phyloP scores from a whole-genome alignment of 2,329 filamentous ascomycete species.

The Cercospora sesami region DNA sequence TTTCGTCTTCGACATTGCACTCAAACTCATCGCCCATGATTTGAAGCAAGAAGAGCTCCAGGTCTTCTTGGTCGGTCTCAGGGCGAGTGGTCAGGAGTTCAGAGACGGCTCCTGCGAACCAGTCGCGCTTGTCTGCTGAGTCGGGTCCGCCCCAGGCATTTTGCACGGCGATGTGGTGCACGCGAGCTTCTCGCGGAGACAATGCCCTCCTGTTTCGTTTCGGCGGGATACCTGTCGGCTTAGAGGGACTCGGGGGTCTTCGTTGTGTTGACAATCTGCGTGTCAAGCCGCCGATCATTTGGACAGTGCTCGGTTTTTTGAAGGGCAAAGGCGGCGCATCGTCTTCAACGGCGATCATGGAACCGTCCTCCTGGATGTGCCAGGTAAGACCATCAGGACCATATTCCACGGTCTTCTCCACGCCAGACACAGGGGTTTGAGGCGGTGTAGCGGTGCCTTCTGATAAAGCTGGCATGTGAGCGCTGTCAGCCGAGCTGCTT shows the following conservation, averaged over 20 bases:
- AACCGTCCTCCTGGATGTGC: constrained; percentile 8
- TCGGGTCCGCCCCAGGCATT: constrained; percentile 86
- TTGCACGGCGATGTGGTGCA: constrained; percentile 71
- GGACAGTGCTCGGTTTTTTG: constrained; percentile 4
- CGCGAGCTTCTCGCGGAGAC: constrained; percentile 23
- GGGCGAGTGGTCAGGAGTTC: constrained; percentile 68
- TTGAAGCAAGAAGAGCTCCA: constrained; percentile 12
- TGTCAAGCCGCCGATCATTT: constrained; percentile 5
- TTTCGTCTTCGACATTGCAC: constrained; percentile 87
- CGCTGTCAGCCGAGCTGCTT: constrained; percentile 16
- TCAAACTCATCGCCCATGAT: constrained; percentile 72
- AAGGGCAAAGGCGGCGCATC: neutral
- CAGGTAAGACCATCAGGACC: constrained; percentile 4
- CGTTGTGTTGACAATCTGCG: constrained; percentile 9
- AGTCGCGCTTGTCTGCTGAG: constrained; percentile 85
- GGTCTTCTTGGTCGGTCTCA: constrained; percentile 57
- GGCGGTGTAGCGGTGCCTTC: constrained; percentile 14
- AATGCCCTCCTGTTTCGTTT: neutral
- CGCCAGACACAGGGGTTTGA: constrained; percentile 9
- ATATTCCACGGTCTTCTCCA: constrained; percentile 12
- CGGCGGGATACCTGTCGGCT: constrained; percentile 2
- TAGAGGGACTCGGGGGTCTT: constrained; percentile 3
- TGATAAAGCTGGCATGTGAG: constrained; percentile 16
- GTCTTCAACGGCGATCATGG: constrained; percentile 1
- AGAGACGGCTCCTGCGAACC: constrained; percentile 85